Evolutionary conservation across 2,329 filamentous ascomycete genomes (phyloP), one percentile per base, ranked within the genome.

Genomic region (Colletotrichum salicis): DNA sequence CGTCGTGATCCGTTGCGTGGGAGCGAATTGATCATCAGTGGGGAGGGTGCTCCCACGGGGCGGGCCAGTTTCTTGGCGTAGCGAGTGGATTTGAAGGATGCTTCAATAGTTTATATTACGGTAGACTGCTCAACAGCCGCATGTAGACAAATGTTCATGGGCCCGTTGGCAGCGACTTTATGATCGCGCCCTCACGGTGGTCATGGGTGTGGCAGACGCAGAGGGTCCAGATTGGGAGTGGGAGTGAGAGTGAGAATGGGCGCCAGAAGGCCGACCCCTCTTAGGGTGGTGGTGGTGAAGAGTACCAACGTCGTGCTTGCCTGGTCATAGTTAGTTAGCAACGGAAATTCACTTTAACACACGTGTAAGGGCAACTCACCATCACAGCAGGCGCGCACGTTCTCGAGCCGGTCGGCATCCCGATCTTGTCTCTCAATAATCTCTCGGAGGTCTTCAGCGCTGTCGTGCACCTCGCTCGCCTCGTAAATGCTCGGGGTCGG

Each of bases 321-420:
- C 91, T 93, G 61, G 29, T 13, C 56, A 54, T 66, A 15, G 62
- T 78, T 66, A 15, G 62, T 78, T 75, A 81, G 77, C 79, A 65
- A 63, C 24, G 3, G n/a, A 64, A 33, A 33, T 10, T 29, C 15
- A 29, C n/a, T 10, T 29, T 15, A 31, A 31, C 48, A 19, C 24
- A n/a, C 33, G 27, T 6, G 52, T 22, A 52, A 37, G n/a, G 48
- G 27, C 57, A 68, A 85, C 92, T 89, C 88, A 96, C 95, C 96
- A 88, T 98, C 96, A 82, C 96, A 99, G 84, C 96, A 99, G 71
- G 96, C 95, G 79, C 96, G 89, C 75, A 99, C 96, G 81, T 99
- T 98, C 86, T 98, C 96, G 77, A 98, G 87, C 73, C 92, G 88
- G 79, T 95, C 93, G 31, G 92, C 86, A 75, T 95, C 93, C 65